Evolutionary conservation across 2,329 filamentous ascomycete species (phyloP).

Genomic region (Cladosporium sp.): DNA sequence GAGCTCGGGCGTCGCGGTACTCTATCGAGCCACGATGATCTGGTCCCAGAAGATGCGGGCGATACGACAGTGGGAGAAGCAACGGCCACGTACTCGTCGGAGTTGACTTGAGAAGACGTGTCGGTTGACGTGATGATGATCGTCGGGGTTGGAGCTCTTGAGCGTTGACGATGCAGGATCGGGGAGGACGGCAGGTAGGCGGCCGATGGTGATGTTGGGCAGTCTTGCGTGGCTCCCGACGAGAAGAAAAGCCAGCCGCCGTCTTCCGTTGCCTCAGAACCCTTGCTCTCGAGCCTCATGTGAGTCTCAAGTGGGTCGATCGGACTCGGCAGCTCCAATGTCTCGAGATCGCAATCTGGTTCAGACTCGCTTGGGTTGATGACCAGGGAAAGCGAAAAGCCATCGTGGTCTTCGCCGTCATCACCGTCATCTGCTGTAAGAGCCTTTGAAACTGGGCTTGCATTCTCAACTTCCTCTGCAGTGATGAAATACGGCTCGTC

Average conservation of each 20-base stretch:
- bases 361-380: background rate
- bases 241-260: constrained; percentile 2
- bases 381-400: background rate
- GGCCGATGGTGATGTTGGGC: background rate
- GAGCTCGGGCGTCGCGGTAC: background rate
- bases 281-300: background rate
- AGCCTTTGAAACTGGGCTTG: background rate
- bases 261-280: background rate
- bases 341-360: background rate
- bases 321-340: background rate
- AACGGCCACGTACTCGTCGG: background rate
- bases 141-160: background rate
- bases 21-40: background rate
- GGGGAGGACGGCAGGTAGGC: constrained; percentile 5
- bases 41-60: background rate
- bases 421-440: background rate
- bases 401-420: background rate
- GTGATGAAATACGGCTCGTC: background rate
- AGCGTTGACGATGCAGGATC: constrained; percentile 2
- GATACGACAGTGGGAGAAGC: background rate
- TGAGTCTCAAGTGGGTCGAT: background rate
- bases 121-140: constrained; percentile 6
- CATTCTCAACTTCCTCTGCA: background rate
- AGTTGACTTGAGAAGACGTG: background rate
- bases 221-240: background rate